Base-by-base conservation (phyloP, 2,329 filamentous ascomycete genomes). In the Aspergillus quadrilineatus region DNA sequence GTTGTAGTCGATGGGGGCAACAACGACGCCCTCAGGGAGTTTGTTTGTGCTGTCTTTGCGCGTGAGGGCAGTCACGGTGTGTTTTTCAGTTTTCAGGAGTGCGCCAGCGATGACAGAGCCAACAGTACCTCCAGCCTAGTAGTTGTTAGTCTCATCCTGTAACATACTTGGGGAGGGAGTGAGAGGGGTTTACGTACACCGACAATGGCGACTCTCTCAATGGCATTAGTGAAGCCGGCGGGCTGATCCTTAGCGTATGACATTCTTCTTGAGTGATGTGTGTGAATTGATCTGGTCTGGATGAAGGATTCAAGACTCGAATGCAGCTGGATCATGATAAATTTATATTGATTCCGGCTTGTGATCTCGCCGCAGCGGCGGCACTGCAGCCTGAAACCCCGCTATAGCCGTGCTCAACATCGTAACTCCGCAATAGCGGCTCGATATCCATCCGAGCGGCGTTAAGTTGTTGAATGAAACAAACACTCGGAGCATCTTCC, bases 41-140 rank as follows among this genome's bases (percentile, higher is more conserved):
- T 63, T 70, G 59, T 66, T 73, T 1, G 60, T 58, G 65, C 79
- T 80, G 47, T 67, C 73, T 26, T 65, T 64, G 29, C 82, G 80
- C 9, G 79, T 78, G 26, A 83, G 69, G 15, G 79, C 82, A 0
- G 81, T 84, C 30, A 85, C 71, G 10, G 69, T 75, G 63, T 84
- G 81, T 59, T 76, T 80, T 39, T 79, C 79, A 1, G 74, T 75
- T 10, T 75, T 64, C 3, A 83, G 65, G 0, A 85, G 76, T 10
- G 67, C 66, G 0, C 47, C 39, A 6, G 60, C 56, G 17, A 75
- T 63, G 44, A 63, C 54, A 1, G 58, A 65, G 14, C 72, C 74
- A 60, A 74, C 47, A 4, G 62, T 68, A 2, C 73, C 74, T 47
- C 68, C 69, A 4, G 72, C 73, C 73, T 76, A 47, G 9, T 41